A percentile compares a stretch with the other conserved stretches of the same genome.
Evolutionary conservation across 2,329 filamentous ascomycete genomes (phyloP).

Genomic region (Metarhizium brunneum): DNA sequence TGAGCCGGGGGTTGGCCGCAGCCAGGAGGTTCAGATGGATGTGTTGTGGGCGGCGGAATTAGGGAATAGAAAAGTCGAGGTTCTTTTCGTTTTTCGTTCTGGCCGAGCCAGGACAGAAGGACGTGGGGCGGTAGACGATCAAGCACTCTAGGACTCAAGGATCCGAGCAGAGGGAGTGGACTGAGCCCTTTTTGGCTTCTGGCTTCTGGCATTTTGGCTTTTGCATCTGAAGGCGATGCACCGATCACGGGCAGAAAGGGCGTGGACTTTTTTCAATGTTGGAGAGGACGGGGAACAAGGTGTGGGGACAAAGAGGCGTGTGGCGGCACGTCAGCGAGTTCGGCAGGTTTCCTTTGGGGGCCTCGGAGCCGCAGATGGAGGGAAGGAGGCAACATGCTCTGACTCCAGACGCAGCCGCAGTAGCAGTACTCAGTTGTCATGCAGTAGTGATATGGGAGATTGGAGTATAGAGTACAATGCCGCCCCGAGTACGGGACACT

Average conservation of each 20-base stretch:
- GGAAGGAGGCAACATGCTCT: too few relatives aligned
- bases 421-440: too few relatives aligned
- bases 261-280: too few relatives aligned
- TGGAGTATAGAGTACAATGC: too few relatives aligned
- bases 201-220: background rate
- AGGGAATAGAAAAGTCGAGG: background rate
- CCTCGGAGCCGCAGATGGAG: background rate
- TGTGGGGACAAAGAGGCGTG: background rate
- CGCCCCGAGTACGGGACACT: too few relatives aligned
- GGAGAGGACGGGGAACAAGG: background rate
- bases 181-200: too few relatives aligned
- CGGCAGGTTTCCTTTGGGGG: slow-evolving; percentile 1
- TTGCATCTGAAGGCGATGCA: background rate
- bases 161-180: too few relatives aligned
- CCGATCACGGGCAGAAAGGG: too few relatives aligned
- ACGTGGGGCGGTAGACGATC: background rate
- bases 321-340: slow-evolving; percentile 1
- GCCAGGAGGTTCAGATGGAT: background rate
- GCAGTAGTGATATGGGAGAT: too few relatives aligned
- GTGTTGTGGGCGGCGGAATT: background rate
- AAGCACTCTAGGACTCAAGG: too few relatives aligned
- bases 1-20: background rate
- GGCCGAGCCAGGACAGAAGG: background rate
- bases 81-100: background rate
- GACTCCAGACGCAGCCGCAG: too few relatives aligned